Evolutionary conservation across 495 filamentous ascomycete genomes (phyloP).

Genomic region (Xylaria grammica): DNA sequence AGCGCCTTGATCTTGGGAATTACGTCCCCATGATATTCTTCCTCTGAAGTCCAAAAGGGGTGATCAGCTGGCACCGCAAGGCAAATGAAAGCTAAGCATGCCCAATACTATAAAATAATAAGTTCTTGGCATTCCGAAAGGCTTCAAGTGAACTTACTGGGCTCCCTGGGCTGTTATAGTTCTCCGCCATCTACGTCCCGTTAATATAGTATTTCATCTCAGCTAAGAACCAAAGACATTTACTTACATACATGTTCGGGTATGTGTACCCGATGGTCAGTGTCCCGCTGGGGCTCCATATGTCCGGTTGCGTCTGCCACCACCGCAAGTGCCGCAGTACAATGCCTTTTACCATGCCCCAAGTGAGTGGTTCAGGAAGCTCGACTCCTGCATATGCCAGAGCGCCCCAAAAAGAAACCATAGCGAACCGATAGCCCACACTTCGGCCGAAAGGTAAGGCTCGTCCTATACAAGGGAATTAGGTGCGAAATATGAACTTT

Average conservation of each 20-base stretch:
- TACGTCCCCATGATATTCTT: constrained; percentile 62
- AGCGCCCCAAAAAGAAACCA: constrained; percentile 82
- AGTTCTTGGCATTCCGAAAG: not conserved
- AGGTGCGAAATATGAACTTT: not conserved
- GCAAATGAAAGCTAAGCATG: constrained; percentile 75
- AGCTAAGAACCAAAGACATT: not conserved
- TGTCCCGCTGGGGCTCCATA: constrained; percentile 74
- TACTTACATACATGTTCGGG: constrained; percentile 74
- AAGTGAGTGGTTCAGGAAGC: constrained; percentile 70
- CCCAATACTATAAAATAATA: constrained; percentile 65
- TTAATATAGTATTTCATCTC: constrained; percentile 19
- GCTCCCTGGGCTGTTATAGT: constrained; percentile 76
- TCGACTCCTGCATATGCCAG: constrained; percentile 76
- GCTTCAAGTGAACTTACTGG: constrained; percentile 37
- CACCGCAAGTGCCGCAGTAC: constrained; percentile 74
- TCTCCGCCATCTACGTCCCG: constrained; percentile 61
- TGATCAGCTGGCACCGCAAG: constrained; percentile 69
- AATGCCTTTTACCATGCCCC: constrained; percentile 79
- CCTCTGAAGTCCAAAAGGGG: constrained; percentile 74
- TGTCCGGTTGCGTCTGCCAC: constrained; percentile 76
- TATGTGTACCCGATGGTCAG: constrained; percentile 79
- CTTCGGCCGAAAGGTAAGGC: constrained; percentile 77
- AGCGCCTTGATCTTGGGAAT: constrained; percentile 62
- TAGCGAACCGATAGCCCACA: constrained; percentile 80
- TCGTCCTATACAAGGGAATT: constrained; percentile 42